A percentile compares a stretch with the other conserved stretches of the same genome.
Evolutionary conservation across 495 filamentous ascomycete species (phyloP).

Genomic region (Penicillium roqueforti): DNA sequence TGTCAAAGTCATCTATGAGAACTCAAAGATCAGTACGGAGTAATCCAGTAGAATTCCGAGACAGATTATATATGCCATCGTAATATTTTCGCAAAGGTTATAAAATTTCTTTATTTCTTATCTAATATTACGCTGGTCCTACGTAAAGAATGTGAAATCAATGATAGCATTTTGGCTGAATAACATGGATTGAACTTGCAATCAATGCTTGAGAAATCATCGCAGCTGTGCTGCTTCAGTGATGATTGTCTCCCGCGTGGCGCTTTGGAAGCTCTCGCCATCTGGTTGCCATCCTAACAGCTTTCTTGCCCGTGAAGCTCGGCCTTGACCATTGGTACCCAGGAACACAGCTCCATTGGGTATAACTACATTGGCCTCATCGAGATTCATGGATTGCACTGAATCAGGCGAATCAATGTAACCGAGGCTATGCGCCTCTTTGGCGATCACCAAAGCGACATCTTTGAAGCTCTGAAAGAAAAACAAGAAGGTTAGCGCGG

Average conservation of each 20-base stretch:
- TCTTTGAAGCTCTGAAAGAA: slow-evolving; percentile 6
- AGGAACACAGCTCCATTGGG: not conserved
- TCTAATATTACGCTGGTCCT: too few species aligned
- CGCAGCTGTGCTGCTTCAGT: slow-evolving; percentile 1
- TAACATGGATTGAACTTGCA: too few species aligned
- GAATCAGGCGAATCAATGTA: slow-evolving; percentile 3
- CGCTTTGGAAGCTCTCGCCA: not conserved
- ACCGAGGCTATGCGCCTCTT: slow-evolving; percentile 4
- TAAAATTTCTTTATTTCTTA: too few species aligned
- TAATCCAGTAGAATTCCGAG: too few species aligned
- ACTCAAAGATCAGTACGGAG: too few species aligned
- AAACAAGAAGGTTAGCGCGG: not conserved
- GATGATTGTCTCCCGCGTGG: not conserved
- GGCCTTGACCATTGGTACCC: slow-evolving; percentile 6
- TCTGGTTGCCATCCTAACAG: slow-evolving; percentile 1
- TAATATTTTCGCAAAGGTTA: too few species aligned
- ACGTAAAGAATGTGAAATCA: not conserved
- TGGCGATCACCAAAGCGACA: slow-evolving; percentile 1
- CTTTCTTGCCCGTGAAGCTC: not conserved
- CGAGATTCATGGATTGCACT: slow-evolving; percentile 3
- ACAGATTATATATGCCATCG: too few species aligned
- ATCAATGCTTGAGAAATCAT: not conserved
- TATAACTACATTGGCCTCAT: slow-evolving; percentile 4
- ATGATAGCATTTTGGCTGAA: too few species aligned
- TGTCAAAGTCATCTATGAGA: too few species aligned